phyloP scores from a whole-genome alignment of 371 early-diverging fungal genomes.

The Mucor velutinosus region DNA sequence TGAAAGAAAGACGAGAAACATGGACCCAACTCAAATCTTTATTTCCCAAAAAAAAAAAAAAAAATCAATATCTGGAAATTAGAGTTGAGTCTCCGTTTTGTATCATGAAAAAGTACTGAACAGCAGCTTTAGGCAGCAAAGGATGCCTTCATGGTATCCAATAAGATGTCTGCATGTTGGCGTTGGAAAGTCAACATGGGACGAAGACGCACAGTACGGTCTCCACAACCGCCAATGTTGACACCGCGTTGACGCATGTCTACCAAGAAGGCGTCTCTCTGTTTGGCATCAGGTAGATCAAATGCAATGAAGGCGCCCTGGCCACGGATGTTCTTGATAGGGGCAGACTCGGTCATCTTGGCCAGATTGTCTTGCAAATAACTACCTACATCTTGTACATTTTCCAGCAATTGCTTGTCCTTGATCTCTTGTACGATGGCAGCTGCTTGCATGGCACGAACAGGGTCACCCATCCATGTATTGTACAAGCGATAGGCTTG shows the following conservation, averaged over 20 bases:
- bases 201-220: slow-evolving; percentile 64
- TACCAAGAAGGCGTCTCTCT: slow-evolving; percentile 56
- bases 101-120: too few relatives aligned
- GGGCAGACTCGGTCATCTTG: slow-evolving; percentile 31
- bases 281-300: slow-evolving; percentile 54
- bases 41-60: slow-evolving; percentile 3
- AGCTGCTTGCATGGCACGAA: slow-evolving; percentile 69
- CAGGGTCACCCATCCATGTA: slow-evolving; percentile 79
- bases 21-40: background rate
- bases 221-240: slow-evolving; percentile 76
- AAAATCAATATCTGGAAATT: background rate
- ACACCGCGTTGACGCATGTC: slow-evolving; percentile 69
- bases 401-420: slow-evolving; percentile 53
- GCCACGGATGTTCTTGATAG: slow-evolving; percentile 59
- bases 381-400: slow-evolving; percentile 57
- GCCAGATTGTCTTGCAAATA: slow-evolving; percentile 56
- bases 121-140: background rate
- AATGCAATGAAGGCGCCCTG: slow-evolving; percentile 74
- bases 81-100: background rate
- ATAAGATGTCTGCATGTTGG: slow-evolving; percentile 71
- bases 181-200: slow-evolving; percentile 76
- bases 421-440: slow-evolving; percentile 65
- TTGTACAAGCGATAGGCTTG: slow-evolving; percentile 73
- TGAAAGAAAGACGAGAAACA: background rate
- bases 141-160: slow-evolving; percentile 53